These are phyloP conservation scores for Ulota crispa DNA, from an alignment of 225 moss, liverwort and hornwort species.

Conservation along the genomic window DNA sequence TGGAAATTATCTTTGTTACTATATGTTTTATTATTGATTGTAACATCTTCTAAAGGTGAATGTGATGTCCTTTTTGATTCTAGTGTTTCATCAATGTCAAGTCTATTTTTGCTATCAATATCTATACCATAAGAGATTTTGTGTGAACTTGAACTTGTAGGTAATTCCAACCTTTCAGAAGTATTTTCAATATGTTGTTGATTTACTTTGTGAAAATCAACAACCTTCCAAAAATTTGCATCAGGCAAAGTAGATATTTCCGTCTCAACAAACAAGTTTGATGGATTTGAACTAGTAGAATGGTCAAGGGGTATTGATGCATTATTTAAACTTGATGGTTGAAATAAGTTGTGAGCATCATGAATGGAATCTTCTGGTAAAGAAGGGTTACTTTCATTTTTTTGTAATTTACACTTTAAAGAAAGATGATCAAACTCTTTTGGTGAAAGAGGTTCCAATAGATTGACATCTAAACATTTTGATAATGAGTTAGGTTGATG, in stretches of 20 bases:
- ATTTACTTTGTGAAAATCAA: not conserved
- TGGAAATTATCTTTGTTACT: not conserved
- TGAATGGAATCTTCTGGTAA: not conserved
- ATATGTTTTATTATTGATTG: not conserved
- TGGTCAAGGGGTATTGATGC: fast-evolving
- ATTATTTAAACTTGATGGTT: not conserved
- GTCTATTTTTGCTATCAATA: conserved; percentile 20
- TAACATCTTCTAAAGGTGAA: not conserved
- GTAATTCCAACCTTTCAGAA: not conserved
- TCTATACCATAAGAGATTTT: not conserved
- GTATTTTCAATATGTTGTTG: conserved; percentile 1
- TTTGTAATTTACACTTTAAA: not conserved
- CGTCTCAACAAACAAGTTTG: not conserved
- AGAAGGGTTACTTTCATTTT: not conserved
- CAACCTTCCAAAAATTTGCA: not conserved
- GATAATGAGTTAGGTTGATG: not conserved
- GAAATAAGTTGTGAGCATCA: not conserved
- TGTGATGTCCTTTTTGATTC: not conserved
- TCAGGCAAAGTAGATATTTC: not conserved
- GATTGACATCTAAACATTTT: not conserved
- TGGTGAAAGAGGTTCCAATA: not conserved
- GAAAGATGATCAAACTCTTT: not conserved
- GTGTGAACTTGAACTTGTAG: not conserved
- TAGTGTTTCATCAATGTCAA: not conserved
- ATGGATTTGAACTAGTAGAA: not conserved